A percentile compares a stretch with the other conserved stretches of the same genome.
Conservation (phyloP, 2,329 filamentous ascomycete species). For the Ophiostoma quercus region DNA sequence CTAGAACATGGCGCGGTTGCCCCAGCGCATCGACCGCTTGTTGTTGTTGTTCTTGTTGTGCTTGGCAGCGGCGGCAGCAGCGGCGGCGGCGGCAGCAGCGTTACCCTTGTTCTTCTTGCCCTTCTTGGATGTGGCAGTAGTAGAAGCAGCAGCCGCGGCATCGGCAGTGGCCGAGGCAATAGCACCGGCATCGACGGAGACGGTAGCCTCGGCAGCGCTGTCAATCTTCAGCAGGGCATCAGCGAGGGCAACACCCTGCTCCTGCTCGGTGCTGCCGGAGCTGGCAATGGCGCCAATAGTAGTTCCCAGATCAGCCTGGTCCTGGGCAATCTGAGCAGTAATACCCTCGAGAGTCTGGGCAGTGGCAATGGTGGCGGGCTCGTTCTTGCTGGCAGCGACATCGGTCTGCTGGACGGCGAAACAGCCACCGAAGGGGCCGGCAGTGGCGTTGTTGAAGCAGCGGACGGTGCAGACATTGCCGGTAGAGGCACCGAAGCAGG, state of each 20-base stretch:
- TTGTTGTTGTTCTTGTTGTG: slow-evolving; percentile 4
- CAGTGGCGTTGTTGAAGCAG: slow-evolving; percentile 52
- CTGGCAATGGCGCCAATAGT: slow-evolving; percentile 15
- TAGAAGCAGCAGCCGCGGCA: not conserved
- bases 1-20: not conserved
- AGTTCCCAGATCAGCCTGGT: slow-evolving; percentile 41
- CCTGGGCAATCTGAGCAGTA: slow-evolving; percentile 44
- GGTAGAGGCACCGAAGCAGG: slow-evolving; percentile 49
- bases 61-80: not conserved
- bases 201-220: slow-evolving; percentile 2
- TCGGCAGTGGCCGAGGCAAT: not conserved
- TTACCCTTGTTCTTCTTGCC: slow-evolving; percentile 1
- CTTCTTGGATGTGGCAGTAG: not conserved
- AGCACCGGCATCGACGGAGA: not conserved
- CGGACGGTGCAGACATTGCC: slow-evolving; percentile 56
- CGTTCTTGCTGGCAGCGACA: slow-evolving; percentile 39
- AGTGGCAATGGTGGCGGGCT: slow-evolving; percentile 39
- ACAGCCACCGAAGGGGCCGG: slow-evolving; percentile 44
- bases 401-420: slow-evolving; percentile 55
- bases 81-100: too few relatives aligned
- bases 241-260: slow-evolving; percentile 5
- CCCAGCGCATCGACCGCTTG: slow-evolving; percentile 14
- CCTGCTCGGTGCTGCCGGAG: not conserved
- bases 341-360: slow-evolving; percentile 42
- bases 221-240: not conserved